Evolutionary conservation across 371 early-diverging fungal species (phyloP), one percentile per base, ranked within the genome.

Genomic region (Capillidium rhysosporum): DNA sequence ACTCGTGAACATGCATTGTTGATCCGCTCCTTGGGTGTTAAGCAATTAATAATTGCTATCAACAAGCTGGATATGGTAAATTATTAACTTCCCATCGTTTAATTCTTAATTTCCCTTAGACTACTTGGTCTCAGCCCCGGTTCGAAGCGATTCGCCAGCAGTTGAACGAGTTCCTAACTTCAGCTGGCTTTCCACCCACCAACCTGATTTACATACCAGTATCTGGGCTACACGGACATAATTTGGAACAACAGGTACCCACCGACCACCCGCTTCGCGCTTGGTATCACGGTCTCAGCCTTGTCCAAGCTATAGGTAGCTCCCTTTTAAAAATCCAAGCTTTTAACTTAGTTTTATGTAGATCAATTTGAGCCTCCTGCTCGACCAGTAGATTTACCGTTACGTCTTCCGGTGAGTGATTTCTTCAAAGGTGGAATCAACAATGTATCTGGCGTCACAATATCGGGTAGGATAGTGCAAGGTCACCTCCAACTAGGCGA

Each of bases 1-100:
- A 98, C 98, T 72, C 92, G 97, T 77, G 97, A 98, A 79, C 99
- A 98, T 86, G 92, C 98, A 61, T 82, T 93, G 62, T 82, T 99
- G 52, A 92, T 95, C 58, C 86, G 79, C 86, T 88, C 89, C 73
- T 85, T 92, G 60, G 94, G 93, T 80, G 92, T 96, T 73, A 84
- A 76, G 70, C 92, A 93, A 79, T 80, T 96, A 67, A 87, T 93
- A 57, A 91, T 96, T 63, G 92, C 89, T 69, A 81, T 93, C 79
- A 96, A 96, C 91, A 96, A 96, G 89, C 92, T 96, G 92, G 94
- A 96, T 84, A 77, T 92, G 67, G 82, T 80, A 84, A 80, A 9
- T 9, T 7, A 7, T 24, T 24, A 12, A 18, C 18, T 25, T 12
- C 23, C 4, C 5, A 14, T 43, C 14, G 21, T 7, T 43, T 18